A percentile compares a stretch with the other conserved stretches of the same genome.
phyloP scores from a whole-genome alignment of 257 asterid species.

The Ophiorrhiza pumila region DNA sequence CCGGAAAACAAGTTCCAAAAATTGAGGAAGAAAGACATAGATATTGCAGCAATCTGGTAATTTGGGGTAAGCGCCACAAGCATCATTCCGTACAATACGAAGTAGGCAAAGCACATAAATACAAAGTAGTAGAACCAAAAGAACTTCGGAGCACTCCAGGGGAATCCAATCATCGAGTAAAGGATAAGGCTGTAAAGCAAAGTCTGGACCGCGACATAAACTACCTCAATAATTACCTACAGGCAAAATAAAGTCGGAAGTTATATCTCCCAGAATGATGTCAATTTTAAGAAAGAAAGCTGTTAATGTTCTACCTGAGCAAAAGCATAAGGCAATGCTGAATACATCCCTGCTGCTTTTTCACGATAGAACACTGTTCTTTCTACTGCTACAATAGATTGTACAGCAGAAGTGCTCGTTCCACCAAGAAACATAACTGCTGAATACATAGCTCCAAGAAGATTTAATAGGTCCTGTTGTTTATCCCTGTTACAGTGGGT shows the following conservation, averaged over 20 bases:
- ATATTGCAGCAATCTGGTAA: slow-evolving; percentile 70
- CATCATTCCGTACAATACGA: slow-evolving; percentile 85
- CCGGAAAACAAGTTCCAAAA: slow-evolving; percentile 88
- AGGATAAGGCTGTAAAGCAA: slow-evolving; percentile 65
- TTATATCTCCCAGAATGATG: background rate
- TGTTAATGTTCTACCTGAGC: slow-evolving; percentile 24
- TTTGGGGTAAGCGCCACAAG: slow-evolving; percentile 79
- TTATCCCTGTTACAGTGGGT: slow-evolving; percentile 10
- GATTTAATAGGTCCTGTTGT: slow-evolving; percentile 29
- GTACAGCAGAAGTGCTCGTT: slow-evolving; percentile 28
- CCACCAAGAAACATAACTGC: slow-evolving; percentile 33
- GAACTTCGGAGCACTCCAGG: slow-evolving; percentile 51
- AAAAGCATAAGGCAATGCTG: slow-evolving; percentile 17
- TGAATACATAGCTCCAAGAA: slow-evolving; percentile 31
- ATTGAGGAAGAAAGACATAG: slow-evolving; percentile 87
- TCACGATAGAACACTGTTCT: slow-evolving; percentile 24
- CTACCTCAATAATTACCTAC: slow-evolving; percentile 69
- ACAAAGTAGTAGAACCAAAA: slow-evolving; percentile 72
- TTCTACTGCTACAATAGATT: slow-evolving; percentile 29
- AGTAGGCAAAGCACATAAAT: slow-evolving; percentile 73
- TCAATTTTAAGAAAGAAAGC: background rate
- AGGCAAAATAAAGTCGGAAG: background rate
- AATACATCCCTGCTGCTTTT: slow-evolving; percentile 21
- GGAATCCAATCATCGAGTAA: slow-evolving; percentile 83
- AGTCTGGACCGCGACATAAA: slow-evolving; percentile 56